A percentile compares a stretch with the other conserved stretches of the same genome.
phyloP scores from a whole-genome alignment of 164 flowering plant genomes.

The Aristolochia fimbriata region DNA sequence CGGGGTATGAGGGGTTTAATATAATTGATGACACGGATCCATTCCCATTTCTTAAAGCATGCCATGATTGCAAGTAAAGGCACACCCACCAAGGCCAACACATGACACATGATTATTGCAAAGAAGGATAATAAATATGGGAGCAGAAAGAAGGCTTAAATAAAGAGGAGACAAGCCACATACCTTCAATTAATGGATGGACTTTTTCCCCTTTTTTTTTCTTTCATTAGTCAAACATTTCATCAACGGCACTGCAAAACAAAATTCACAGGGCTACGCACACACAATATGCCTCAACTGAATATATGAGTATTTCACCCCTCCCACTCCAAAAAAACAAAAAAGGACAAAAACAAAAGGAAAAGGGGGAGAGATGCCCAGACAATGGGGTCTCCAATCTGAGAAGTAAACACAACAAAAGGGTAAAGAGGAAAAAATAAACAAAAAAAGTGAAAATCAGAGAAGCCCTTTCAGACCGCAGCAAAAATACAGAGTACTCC shows the following conservation, averaged over 20 bases:
- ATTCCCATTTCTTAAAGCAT: too few relatives aligned
- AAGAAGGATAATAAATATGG: too few relatives aligned
- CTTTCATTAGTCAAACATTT: neutral
- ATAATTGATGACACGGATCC: too few relatives aligned
- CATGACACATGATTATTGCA: too few relatives aligned
- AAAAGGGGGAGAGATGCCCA: neutral
- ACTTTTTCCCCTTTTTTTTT: neutral
- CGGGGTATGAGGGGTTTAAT: too few relatives aligned
- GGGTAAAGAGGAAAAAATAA: neutral
- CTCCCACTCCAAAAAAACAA: neutral
- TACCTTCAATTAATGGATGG: too few relatives aligned
- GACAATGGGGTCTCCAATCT: neutral
- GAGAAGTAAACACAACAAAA: neutral
- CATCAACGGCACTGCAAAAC: neutral
- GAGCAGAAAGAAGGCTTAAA: too few relatives aligned
- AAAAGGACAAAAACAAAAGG: neutral
- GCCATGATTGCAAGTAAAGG: too few relatives aligned
- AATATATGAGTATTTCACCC: neutral
- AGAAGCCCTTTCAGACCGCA: constrained; percentile 11
- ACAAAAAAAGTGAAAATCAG: neutral
- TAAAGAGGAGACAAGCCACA: too few relatives aligned
- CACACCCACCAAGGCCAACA: too few relatives aligned
- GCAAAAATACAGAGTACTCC: constrained; percentile 4
- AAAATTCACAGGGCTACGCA: neutral
- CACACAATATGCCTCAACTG: neutral